Evolutionary conservation across 192 early-diverging fungal species (phyloP), one percentile per base, ranked within the genome.

Genomic region (Coemansia interrupta): DNA sequence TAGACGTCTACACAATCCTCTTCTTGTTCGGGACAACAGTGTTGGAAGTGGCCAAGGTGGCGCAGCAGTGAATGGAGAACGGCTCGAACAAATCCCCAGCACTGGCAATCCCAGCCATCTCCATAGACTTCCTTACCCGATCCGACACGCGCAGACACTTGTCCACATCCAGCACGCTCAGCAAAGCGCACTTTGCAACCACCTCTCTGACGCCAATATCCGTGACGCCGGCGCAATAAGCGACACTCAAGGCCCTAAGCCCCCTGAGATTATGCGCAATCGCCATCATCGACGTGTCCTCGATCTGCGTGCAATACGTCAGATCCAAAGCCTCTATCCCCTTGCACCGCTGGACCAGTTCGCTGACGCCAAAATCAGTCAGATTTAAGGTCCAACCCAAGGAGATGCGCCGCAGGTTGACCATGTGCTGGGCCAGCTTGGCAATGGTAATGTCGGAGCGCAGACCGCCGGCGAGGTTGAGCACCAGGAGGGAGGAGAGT

Each of bases 331-430:
- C 78, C 57, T 78, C 69, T 0, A 85, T 72, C 22, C 26, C 23
- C 29, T 47, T 63, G 61, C 83, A 85, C 54, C 64, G 66, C 60
- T 77, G 77, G 20, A 70, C 83, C 19, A 83, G 60, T 67, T 85
- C 82, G 58, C 74, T 49, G 38, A 85, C 63, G 8, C 82, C 78
- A 66, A 85, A 83, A 45, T 83, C 75, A 0, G 71, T 77, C 51
- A 85, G 68, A 30, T 74, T 68, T 12, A 63, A 55, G n/a, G 81
- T 85, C 83, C 83, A 85, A n/a, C 73, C 79, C 20, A 85, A 42
- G 17, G 80, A 80, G 5, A 85, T 54, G 2, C 82, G 69, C 7
- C 62, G 72, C 53, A 85, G 60, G 7, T 61, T 61, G 15, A 28
- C 45, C 69, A 74, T 73, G 58, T 80, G 75, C 61, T 73, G 69